A percentile compares a stretch with the other conserved stretches of the same genome.
phyloP scores from a whole-genome alignment of 441 rosid species.

The Aquilaria agallochum region DNA sequence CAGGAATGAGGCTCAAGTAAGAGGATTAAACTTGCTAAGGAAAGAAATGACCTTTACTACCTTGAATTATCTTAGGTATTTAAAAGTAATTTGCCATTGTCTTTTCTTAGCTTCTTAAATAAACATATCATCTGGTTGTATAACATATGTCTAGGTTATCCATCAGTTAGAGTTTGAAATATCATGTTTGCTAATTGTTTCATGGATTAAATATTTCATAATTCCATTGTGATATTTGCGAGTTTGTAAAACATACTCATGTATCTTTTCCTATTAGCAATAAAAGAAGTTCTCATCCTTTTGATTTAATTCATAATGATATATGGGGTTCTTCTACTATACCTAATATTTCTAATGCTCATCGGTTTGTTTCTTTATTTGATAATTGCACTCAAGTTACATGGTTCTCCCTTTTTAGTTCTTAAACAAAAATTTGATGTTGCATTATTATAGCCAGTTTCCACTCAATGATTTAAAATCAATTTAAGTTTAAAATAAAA shows the following conservation, averaged over 20 bases:
- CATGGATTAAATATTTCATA: neutral
- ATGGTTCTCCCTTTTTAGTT: neutral
- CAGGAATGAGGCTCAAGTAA: no score
- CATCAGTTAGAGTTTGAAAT: neutral
- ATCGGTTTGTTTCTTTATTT: constrained; percentile 6
- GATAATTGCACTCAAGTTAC: constrained; percentile 1
- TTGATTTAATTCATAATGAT: constrained; percentile 3
- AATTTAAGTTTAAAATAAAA: constrained; percentile 6
- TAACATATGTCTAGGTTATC: neutral
- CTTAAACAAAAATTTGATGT: constrained; percentile 12
- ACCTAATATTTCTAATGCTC: neutral
- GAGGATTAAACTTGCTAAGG: no score
- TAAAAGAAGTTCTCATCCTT: neutral
- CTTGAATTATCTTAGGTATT: no score
- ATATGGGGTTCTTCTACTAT: constrained; percentile 6
- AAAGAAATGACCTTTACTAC: no score
- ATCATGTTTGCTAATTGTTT: constrained; percentile 8
- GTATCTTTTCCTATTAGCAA: neutral
- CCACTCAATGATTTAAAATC: constrained; percentile 5
- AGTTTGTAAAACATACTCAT: neutral
- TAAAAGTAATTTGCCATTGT: neutral
- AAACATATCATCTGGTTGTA: constrained; percentile 5
- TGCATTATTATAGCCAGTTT: neutral
- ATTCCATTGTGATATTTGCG: no score
- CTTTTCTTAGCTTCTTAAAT: constrained; percentile 7